Evolutionary conservation across 108 stramenopile species (phyloP), one percentile per base, ranked within the genome.

Genomic region (Cyclotella kingstonii): DNA sequence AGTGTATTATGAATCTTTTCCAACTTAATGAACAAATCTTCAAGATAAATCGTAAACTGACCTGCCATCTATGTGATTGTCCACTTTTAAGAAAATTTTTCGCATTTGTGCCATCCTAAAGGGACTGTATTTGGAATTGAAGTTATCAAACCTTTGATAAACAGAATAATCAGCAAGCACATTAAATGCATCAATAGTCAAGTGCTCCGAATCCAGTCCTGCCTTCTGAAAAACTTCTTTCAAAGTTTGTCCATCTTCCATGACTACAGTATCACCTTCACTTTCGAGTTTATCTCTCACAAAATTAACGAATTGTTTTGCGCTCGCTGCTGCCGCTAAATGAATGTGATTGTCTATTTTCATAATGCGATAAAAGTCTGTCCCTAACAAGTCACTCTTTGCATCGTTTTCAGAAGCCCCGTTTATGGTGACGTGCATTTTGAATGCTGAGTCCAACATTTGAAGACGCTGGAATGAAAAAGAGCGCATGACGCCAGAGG

Each of bases 261-360:
- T 66, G 26, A 91, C 87, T 0, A 91, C 86, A n/a, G 83, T 81
- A 61, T 92, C 88, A 9, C 75, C 69, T 61, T 90, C 98, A 63
- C 57, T 93, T 53, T 91, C 83, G 1, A 99, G 88, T 77, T 99
- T 99, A 52, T 82, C 70, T 52, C 93, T 84, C 28, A 99, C 98
- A 83, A 99, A 99, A 30, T 96, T 80, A 44, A 99, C 91, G 65
- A 99, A 91, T 57, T 98, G 98, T 57, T 97, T 97, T 33, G 98
- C 97, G 63, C 86, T 96, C 66, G 97, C 94, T 54, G 98, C 97
- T 1, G 97, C 99, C 9, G 91, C 93, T 1, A 86, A 73, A 71
- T 99, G 99, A 26, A 99, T 98, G 68, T 99, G 99, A 66, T 98
- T 99, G 67, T 99, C 99, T 25, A 99, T 90, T 70, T 99, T 99